A percentile compares a stretch with the other conserved stretches of the same genome.
These are phyloP conservation scores for Pestalotiopsis sp. DNA, from an alignment of 2,329 filamentous ascomycete genomes.

Conservation along the genomic window DNA sequence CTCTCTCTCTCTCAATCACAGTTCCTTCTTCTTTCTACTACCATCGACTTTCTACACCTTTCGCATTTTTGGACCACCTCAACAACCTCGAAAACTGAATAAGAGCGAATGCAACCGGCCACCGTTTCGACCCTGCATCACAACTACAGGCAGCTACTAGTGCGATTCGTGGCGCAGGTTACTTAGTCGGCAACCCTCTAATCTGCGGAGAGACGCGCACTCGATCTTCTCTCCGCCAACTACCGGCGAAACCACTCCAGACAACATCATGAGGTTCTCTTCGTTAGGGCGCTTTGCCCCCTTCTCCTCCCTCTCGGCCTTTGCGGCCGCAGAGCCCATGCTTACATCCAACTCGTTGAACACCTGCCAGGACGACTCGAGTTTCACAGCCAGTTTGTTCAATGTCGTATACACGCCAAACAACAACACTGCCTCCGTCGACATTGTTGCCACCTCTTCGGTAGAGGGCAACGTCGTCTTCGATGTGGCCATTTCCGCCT, in stretches of 20 bases:
- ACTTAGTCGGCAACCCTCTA: not conserved
- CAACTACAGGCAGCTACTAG: not conserved
- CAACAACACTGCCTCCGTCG: conserved; percentile 73
- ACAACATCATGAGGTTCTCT: conserved; percentile 47
- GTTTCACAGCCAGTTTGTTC: conserved; percentile 87
- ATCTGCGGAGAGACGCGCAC: conserved; percentile 1
- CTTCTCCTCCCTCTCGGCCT: conserved; percentile 46
- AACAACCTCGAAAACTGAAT: not conserved
- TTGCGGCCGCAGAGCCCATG: conserved; percentile 61
- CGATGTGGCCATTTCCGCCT: conserved; percentile 76
- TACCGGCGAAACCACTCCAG: not conserved
- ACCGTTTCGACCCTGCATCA: not conserved
- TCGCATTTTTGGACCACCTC: not conserved
- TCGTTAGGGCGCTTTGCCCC: conserved; percentile 47
- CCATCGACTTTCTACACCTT: conserved; percentile 5
- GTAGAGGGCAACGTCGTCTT: conserved; percentile 83
- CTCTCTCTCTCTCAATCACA: not conserved
- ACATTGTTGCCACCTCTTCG: conserved; percentile 79
- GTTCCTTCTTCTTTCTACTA: not conserved
- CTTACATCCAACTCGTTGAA: conserved; percentile 85
- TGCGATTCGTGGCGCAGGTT: conserved; percentile 5
- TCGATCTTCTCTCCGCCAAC: not conserved
- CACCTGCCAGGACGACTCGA: conserved; percentile 81
- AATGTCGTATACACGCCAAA: conserved; percentile 78
- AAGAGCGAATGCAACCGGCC: not conserved